Base-by-base conservation (phyloP, 495 filamentous ascomycete species). In the Podospora tetraspora region DNA sequence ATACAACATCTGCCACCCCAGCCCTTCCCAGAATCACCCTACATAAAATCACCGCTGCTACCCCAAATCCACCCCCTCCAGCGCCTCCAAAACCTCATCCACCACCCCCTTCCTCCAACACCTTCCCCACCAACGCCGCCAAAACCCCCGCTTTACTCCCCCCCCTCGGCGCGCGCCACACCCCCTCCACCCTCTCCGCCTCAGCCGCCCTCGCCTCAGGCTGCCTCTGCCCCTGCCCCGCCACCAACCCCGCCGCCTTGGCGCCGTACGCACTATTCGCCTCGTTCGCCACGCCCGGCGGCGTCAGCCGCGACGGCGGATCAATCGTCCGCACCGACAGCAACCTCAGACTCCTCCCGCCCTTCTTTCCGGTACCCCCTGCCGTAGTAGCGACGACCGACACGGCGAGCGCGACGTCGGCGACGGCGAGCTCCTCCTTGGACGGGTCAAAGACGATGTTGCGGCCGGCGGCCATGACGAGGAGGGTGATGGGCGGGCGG, bases 371-470 rank as follows among this genome's bases (percentile, higher is more conserved):
- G 11, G 22, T 6, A 16, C 25, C 25, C 1, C 27, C 43, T 12
- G 25, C 27, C 23, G 29, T 23, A 22, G 37, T 64, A 66, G 83
- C 79, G 25, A 82, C 83, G 19, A 94, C 77, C 0, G 91, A 93
- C 12, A 95, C 88, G 0, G 94, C 94, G 66, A 97, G 81, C 10
- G 93, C 90, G 30, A 88, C 86, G 69, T 97, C 94, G 5, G 95
- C 95, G 19, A 97, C 94, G 1, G 92, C 90, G 1, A 99, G 87
- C 79, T 99, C 95, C 74, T 97, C 92, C 62, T 88, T 86, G 59
- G 85, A 89, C 0, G 95, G 95, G 77, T 99, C 95, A 81, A 98
- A 97, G 72, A 99, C 90, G 76, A 97, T 88, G 73, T 92, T 98
- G 19, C 89, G 85, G 65, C 89, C 92, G 0, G 97, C 92, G 16